These are phyloP conservation scores for Aegilops sharonensis DNA, from an alignment of 176 grass and related monocot genomes.

Conservation along the genomic window DNA sequence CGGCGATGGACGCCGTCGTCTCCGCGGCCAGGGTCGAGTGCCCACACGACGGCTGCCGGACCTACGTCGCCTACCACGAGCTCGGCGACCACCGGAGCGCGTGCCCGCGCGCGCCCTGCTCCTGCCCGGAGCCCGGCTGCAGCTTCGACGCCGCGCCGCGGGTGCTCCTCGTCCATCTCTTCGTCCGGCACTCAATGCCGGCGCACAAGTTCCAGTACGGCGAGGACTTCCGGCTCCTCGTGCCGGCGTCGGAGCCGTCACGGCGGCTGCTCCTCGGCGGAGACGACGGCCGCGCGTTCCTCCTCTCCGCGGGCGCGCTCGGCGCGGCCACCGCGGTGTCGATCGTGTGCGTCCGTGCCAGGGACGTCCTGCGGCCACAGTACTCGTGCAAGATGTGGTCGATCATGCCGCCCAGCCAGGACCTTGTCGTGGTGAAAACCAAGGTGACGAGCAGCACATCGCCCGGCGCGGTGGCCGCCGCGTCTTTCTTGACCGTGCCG, in stretches of 20 bases:
- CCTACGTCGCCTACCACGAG: neutral
- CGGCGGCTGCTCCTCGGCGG: neutral
- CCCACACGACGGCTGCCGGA: neutral
- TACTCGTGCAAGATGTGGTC: neutral
- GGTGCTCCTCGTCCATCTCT: neutral
- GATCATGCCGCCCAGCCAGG: neutral
- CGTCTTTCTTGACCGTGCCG: neutral
- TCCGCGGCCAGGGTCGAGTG: neutral
- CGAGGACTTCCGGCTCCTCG: neutral
- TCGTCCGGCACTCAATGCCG: neutral
- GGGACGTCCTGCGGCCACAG: neutral
- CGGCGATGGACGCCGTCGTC: neutral
- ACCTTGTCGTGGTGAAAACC: neutral
- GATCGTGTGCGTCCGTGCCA: neutral
- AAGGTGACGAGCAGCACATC: neutral
- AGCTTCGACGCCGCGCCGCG: neutral
- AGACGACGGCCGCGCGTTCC: neutral
- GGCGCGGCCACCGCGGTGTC: neutral
- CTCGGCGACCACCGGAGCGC: neutral
- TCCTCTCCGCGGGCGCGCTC: neutral
- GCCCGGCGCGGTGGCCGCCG: neutral
- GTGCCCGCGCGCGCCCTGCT: neutral
- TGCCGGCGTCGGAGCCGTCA: neutral
- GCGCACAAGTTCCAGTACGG: neutral
- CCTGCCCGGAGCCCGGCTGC: neutral